A percentile compares a stretch with the other conserved stretches of the same genome.
Evolutionary conservation across 768 basidiomycete genomes (phyloP).

Genomic region (Stropharia rugosoannulata): DNA sequence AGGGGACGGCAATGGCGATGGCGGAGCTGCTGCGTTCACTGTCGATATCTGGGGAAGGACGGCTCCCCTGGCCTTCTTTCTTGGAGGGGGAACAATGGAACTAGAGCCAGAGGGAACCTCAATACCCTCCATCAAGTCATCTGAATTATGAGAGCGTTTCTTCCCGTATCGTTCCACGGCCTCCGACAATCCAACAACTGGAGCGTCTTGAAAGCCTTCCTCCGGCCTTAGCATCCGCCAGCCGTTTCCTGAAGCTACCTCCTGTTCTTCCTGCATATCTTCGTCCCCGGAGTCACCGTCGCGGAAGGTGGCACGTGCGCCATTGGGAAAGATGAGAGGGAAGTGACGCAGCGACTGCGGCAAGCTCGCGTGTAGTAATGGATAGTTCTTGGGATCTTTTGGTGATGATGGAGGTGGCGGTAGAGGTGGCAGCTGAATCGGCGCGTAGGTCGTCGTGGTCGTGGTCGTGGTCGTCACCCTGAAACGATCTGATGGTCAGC

Average conservation of each 20-base stretch:
- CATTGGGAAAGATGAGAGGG: constrained; percentile 78
- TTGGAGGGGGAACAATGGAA: constrained; percentile 54
- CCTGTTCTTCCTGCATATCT: constrained; percentile 73
- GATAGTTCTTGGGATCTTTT: constrained; percentile 79
- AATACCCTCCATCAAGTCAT: constrained; percentile 52
- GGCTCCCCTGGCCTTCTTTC: constrained; percentile 75
- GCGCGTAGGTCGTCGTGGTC: constrained; percentile 86
- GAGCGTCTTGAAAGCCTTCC: constrained; percentile 46
- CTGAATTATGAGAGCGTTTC: constrained; percentile 71
- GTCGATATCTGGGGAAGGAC: constrained; percentile 61
- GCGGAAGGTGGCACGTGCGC: constrained; percentile 76
- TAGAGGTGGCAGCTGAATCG: constrained; percentile 77
- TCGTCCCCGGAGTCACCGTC: constrained; percentile 64
- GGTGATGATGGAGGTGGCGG: constrained; percentile 64
- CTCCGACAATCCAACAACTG: constrained; percentile 67
- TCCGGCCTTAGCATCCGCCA: constrained; percentile 78
- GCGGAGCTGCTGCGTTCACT: constrained; percentile 73
- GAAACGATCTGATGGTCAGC: constrained; percentile 23
- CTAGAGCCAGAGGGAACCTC: constrained; percentile 40
- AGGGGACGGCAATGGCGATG: constrained; percentile 82
- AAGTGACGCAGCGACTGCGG: constrained; percentile 73
- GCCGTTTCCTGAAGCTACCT: constrained; percentile 59
- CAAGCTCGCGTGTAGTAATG: constrained; percentile 72
- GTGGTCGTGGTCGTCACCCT: constrained; percentile 92
- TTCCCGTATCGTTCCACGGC: constrained; percentile 87